phyloP scores from a whole-genome alignment of 768 basidiomycete species.

The Hygrophorus russula region DNA sequence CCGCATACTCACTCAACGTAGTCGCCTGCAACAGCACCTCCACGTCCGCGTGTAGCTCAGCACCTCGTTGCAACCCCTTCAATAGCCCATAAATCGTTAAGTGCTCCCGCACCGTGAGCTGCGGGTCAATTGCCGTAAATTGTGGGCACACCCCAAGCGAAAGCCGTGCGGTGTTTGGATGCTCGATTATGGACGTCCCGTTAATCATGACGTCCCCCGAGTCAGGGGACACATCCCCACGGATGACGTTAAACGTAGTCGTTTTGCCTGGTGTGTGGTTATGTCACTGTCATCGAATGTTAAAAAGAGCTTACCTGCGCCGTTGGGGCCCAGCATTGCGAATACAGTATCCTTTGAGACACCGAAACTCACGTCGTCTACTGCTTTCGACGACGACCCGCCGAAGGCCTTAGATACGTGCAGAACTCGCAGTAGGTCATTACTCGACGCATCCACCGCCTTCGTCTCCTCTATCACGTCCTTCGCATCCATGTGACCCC shows the following conservation, averaged over 20 bases:
- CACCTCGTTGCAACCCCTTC: constrained; percentile 48
- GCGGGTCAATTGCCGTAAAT: constrained; percentile 72
- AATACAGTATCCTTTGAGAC: constrained; percentile 55
- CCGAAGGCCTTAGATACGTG: constrained; percentile 52
- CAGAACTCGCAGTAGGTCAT: constrained; percentile 52
- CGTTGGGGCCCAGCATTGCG: constrained; percentile 71
- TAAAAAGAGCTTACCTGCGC: too few relatives aligned
- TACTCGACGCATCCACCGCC: constrained; percentile 31
- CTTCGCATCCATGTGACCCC: constrained; percentile 12
- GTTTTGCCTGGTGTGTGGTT: too few relatives aligned
- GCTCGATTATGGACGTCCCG: constrained; percentile 51
- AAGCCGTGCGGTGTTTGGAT: constrained; percentile 52
- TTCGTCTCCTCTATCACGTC: constrained; percentile 49
- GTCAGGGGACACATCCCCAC: constrained; percentile 64
- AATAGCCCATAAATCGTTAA: constrained; percentile 60
- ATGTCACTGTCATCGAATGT: too few relatives aligned
- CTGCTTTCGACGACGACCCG: constrained; percentile 50
- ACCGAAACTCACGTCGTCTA: constrained; percentile 64
- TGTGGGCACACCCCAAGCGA: constrained; percentile 77
- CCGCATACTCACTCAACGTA: constrained; percentile 46
- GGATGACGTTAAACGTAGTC: constrained; percentile 72
- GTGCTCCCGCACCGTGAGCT: constrained; percentile 72
- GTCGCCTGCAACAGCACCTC: constrained; percentile 47
- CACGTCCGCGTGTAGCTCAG: constrained; percentile 42
- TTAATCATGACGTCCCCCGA: constrained; percentile 59